These are phyloP conservation scores for Prototheca wickerhamii DNA, from an alignment of 163 green algal genomes.

Conservation along the genomic window DNA sequence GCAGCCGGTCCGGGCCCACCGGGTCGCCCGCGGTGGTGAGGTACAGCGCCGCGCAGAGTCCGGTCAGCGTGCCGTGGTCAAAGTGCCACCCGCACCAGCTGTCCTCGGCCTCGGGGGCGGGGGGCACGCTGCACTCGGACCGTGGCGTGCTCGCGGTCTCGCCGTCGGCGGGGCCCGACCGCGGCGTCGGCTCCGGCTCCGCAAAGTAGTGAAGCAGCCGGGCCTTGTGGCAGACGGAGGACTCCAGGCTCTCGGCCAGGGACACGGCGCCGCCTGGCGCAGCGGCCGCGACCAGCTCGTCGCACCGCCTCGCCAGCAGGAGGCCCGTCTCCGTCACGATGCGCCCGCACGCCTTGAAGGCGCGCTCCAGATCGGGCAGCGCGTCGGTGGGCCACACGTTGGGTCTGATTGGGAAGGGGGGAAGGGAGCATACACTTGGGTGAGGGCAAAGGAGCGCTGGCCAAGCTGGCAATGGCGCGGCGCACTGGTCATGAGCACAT, in stretches of 20 bases:
- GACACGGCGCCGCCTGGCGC: constrained; percentile 2
- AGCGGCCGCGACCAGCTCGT: constrained; percentile 16
- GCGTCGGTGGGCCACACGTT: constrained; percentile 58
- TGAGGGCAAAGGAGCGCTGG: neutral
- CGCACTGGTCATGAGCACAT: no score
- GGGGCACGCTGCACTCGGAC: no score
- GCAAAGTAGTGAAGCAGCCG: constrained; percentile 73
- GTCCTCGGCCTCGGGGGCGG: neutral
- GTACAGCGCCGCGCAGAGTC: constrained; percentile 62
- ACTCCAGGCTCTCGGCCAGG: constrained; percentile 35
- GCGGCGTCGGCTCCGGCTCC: constrained; percentile 4
- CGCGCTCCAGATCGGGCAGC: constrained; percentile 56
- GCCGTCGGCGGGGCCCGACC: neutral
- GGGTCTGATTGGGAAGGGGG: neutral
- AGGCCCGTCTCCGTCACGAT: constrained; percentile 56
- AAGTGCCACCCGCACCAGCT: constrained; percentile 80
- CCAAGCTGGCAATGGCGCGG: no score
- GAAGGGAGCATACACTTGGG: constrained; percentile 1
- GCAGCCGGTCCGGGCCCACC: constrained; percentile 52
- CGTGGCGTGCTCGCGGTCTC: neutral
- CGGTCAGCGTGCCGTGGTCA: constrained; percentile 77
- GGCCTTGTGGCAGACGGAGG: constrained; percentile 40
- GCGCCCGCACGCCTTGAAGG: constrained; percentile 56
- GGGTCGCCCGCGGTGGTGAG: constrained; percentile 19
- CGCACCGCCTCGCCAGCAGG: constrained; percentile 49